Conservation (phyloP, 2,329 filamentous ascomycete genomes). For the Teratosphaeria epicoccoides region DNA sequence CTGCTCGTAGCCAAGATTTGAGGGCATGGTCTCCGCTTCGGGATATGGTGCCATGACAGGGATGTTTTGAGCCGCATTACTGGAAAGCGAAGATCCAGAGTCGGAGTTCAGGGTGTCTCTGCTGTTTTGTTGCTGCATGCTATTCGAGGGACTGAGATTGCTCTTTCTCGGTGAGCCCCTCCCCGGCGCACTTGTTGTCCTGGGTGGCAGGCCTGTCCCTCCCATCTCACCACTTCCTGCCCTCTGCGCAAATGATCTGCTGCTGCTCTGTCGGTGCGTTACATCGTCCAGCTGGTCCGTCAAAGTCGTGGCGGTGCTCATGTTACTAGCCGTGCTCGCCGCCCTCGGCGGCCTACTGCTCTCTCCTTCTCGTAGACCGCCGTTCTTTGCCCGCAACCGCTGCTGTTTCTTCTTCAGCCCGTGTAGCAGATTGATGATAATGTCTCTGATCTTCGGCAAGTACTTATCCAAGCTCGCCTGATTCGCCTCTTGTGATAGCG, state of each 20-base stretch:
- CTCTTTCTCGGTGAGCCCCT: slow-evolving; percentile 35
- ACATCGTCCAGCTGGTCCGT: slow-evolving; percentile 36
- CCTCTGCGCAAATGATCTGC: slow-evolving; percentile 28
- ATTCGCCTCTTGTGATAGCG: slow-evolving; percentile 90
- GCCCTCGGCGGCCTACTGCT: slow-evolving; percentile 27
- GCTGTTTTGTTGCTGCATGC: slow-evolving; percentile 17
- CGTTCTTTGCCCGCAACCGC: slow-evolving; percentile 54
- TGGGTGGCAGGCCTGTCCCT: slow-evolving; percentile 36
- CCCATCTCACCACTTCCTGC: slow-evolving; percentile 31
- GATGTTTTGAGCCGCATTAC: slow-evolving; percentile 63
- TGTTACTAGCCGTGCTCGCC: slow-evolving; percentile 38
- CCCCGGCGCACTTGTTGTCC: slow-evolving; percentile 37
- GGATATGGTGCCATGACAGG: slow-evolving; percentile 65
- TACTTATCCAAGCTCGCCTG: slow-evolving; percentile 89
- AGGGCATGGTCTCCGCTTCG: slow-evolving; percentile 45
- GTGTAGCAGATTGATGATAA: slow-evolving; percentile 95
- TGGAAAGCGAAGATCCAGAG: slow-evolving; percentile 57
- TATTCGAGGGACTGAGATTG: slow-evolving; percentile 26
- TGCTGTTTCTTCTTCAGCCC: slow-evolving; percentile 96
- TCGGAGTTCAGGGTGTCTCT: slow-evolving; percentile 37
- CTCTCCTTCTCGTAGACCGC: slow-evolving; percentile 6
- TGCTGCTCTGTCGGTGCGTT: slow-evolving; percentile 28
- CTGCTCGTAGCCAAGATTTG: slow-evolving; percentile 11
- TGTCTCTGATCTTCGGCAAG: slow-evolving; percentile 87
- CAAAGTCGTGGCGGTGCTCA: slow-evolving; percentile 33